Conservation (phyloP, 2,329 filamentous ascomycete species). For the Colletotrichum trifolii region DNA sequence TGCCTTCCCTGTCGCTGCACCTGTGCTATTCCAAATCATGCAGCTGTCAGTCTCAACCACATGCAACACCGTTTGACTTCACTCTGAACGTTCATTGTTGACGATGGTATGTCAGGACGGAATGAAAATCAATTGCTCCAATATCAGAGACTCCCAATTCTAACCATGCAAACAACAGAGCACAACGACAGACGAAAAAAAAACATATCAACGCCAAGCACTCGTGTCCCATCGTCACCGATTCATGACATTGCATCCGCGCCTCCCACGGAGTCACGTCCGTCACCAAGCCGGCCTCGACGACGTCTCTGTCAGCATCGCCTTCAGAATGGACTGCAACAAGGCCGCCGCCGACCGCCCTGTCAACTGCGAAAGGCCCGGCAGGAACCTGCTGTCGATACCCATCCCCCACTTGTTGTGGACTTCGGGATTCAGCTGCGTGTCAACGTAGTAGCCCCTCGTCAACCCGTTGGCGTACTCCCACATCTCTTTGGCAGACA, state of each 20-base stretch:
- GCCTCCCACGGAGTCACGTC: conserved; percentile 14
- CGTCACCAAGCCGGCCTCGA: not conserved
- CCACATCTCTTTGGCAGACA: conserved; percentile 9
- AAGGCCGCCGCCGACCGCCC: not conserved
- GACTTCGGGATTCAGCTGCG: conserved; percentile 1
- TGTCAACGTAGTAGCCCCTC: conserved; percentile 26
- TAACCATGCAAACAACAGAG: too few species aligned
- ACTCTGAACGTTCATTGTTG: too few species aligned
- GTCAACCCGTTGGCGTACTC: conserved; percentile 22
- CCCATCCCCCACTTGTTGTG: not conserved
- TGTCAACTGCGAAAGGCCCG: not conserved
- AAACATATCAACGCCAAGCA: not conserved
- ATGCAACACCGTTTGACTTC: too few species aligned
- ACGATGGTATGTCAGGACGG: too few species aligned
- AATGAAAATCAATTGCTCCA: too few species aligned
- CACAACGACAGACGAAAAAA: not conserved
- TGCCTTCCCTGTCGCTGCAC: too few species aligned
- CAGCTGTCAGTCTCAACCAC: too few species aligned
- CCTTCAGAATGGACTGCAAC: not conserved
- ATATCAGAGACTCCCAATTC: too few species aligned
- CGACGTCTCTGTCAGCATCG: not conserved
- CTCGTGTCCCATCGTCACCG: not conserved
- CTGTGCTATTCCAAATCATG: too few species aligned
- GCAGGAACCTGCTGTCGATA: conserved; percentile 5
- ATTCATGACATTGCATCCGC: not conserved